Percentiles rank a stretch among this genome's conserved stretches.
Evolutionary conservation across 225 moss, liverwort and hornwort species (phyloP).

Genomic region (Marchantia polymorpha): DNA sequence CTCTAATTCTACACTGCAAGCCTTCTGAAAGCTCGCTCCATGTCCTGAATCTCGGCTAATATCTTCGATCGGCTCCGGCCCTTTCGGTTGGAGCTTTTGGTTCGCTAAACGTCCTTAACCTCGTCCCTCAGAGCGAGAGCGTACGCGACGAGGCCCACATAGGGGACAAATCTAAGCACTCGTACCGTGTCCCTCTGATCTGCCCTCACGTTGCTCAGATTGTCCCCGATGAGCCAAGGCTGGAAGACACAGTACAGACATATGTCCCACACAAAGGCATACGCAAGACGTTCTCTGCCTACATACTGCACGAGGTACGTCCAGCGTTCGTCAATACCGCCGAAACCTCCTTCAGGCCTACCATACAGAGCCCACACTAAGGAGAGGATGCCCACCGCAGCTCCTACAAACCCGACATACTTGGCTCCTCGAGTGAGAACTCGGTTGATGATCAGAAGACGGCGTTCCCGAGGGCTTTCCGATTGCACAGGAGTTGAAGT

Average conservation of each 20-base stretch:
- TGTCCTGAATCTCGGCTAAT: no score
- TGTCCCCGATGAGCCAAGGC: slow-evolving; percentile 85
- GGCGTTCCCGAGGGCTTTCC: background rate
- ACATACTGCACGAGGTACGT: slow-evolving; percentile 48
- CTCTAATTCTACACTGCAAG: no score
- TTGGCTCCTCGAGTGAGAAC: slow-evolving; percentile 54
- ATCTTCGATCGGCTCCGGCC: no score
- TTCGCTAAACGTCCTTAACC: background rate
- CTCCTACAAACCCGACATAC: slow-evolving; percentile 54
- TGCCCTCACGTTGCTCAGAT: slow-evolving; percentile 53
- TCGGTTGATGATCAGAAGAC: slow-evolving; percentile 25
- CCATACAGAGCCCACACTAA: slow-evolving; percentile 64
- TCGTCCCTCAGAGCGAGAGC: slow-evolving; percentile 48
- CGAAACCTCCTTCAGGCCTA: slow-evolving; percentile 61
- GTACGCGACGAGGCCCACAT: slow-evolving; percentile 66
- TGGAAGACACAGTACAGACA: slow-evolving; percentile 68
- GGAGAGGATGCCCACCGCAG: slow-evolving; percentile 58
- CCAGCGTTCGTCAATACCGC: slow-evolving; percentile 65
- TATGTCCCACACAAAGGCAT: slow-evolving; percentile 90
- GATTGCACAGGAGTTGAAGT: background rate
- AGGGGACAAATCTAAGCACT: slow-evolving; percentile 62
- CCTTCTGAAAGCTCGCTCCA: no score
- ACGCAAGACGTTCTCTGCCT: slow-evolving; percentile 66
- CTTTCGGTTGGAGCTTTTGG: no score
- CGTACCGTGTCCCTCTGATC: slow-evolving; percentile 44